Evolutionary conservation across 2,329 filamentous ascomycete species (phyloP).

Genomic region (Ophiostoma sp.): DNA sequence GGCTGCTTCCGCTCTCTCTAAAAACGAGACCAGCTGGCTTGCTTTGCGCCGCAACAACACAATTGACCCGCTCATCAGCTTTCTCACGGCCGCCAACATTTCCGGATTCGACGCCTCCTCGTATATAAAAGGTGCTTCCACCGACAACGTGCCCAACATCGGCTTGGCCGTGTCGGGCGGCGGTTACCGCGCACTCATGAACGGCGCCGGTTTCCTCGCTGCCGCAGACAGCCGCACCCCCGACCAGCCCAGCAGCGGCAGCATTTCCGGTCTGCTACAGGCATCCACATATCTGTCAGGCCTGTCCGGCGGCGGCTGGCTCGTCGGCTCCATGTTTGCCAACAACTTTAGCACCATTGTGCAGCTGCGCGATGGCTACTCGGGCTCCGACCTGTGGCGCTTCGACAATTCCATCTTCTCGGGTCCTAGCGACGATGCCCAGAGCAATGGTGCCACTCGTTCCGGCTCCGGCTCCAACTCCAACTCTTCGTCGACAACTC

Average conservation of each 20-base stretch:
- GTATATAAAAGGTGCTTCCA: slow-evolving; percentile 56
- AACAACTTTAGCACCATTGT: slow-evolving; percentile 78
- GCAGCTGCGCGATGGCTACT: slow-evolving; percentile 45
- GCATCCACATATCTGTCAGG: slow-evolving; percentile 74
- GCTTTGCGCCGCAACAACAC: slow-evolving; percentile 65
- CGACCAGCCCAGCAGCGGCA: slow-evolving; percentile 56
- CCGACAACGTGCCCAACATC: slow-evolving; percentile 49
- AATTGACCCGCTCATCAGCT: slow-evolving; percentile 65
- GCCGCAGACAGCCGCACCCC: slow-evolving; percentile 72
- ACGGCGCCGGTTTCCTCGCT: slow-evolving; percentile 71
- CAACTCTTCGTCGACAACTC: not conserved
- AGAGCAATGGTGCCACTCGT: slow-evolving; percentile 24
- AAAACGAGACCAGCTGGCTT: slow-evolving; percentile 70
- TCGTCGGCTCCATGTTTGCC: slow-evolving; percentile 72
- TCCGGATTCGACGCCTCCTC: slow-evolving; percentile 66
- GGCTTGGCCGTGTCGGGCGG: slow-evolving; percentile 76
- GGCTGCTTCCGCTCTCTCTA: slow-evolving; percentile 56
- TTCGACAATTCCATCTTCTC: slow-evolving; percentile 36
- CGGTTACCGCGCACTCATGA: slow-evolving; percentile 81
- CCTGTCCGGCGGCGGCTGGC: slow-evolving; percentile 77
- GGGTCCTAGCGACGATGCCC: slow-evolving; percentile 32
- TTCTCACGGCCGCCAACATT: slow-evolving; percentile 68
- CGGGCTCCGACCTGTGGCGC: slow-evolving; percentile 34
- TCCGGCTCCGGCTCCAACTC: not conserved
- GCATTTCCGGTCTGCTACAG: slow-evolving; percentile 76